Base-by-base conservation (phyloP, 331 rosid genomes). In the Dryas integrifolia region DNA sequence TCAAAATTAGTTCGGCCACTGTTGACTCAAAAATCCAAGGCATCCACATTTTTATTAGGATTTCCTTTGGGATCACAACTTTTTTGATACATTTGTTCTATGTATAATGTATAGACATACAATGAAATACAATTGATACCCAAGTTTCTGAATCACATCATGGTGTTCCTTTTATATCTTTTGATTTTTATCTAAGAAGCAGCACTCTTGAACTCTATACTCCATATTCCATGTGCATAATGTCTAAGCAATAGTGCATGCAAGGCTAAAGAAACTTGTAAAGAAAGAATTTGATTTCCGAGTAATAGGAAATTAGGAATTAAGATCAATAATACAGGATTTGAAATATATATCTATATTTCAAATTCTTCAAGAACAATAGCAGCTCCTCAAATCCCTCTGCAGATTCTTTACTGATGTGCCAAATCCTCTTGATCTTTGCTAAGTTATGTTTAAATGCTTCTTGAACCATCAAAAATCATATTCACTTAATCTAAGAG, bases 41-140 rank as follows among this genome's bases (percentile, higher is more conserved):
- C 75, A 72, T 86, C 87, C 85, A 72, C 69, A 45, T 81, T 80
- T 86, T 86, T 78, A 43, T 16, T 45, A 81, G 82, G 79, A 77
- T 73, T 61, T 53, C 45, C 49, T 57, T 67, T 35, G 81, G 78
- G 78, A 82, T 81, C 78, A 72, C n/a, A 46, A 0, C 49, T 44
- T 65, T 47, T 6, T 26, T 41, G 35, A 62, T 40, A 9, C 67
- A 62, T 62, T 62, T 15, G 47, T 40, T 6, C n/a, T 4, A 16
- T 53, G 41, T 53, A 69, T 52, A 69, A 16, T 53, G 41, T 53
- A 69, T 52, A 69, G 40, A 2, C 30, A 18, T 40, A 40, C 40
- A 52, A 53, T 11, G 51, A 53, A 39, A 53, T 69, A 69, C 41
- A 52, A 39, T 39, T 39, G 62, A 10, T 11, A 16, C 40, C 30